Base-by-base conservation (phyloP, 2,329 filamentous ascomycete genomes). In the Penicillium glabrum region DNA sequence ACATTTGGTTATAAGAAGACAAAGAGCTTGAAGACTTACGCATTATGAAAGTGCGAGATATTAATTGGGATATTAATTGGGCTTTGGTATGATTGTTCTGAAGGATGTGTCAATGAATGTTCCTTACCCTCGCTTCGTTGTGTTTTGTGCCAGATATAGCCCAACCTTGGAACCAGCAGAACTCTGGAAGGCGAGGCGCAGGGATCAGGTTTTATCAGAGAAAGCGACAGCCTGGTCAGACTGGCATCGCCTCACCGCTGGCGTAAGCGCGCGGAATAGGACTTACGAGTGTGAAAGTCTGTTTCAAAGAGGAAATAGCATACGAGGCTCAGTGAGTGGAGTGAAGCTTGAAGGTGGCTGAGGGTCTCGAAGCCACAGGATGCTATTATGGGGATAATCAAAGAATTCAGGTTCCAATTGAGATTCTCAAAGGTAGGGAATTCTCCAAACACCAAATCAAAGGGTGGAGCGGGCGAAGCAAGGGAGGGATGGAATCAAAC, bases 341-440 rank as follows among this genome's bases (percentile, higher is more conserved):
- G 39, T 9, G 35, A 39, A 39, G n/a, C 35, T 26, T 39, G 33
- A 49, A 16, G 13, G 51, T 53, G 51, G 51, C 51, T 53, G 43
- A 39, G 51, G 31, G 31, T 53, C 43, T 53, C 44, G 24, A 33
- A 45, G 50, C 50, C 50, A 46, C 50, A 45, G 43, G 23, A 43
- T 21, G 29, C 37, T 35, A 53, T 53, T 53, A 46, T 26, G 16
- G n/a, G 13, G 21, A 24, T 37, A n/a, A 14, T 26, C 10, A 23
- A 29, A 33, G 51, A 21, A 47, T 13, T 16, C 26, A 29, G 26
- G 24, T 19, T 29, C 14, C 24, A 16, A 31, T n/a, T 2, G 24
- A 21, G 10, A 27, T 21, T 47, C 33, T 26, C 44, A 41, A 47
- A 47, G 4, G 31, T n/a, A 29, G 21, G 21, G 10, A 41, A 33